Percentiles rank a stretch among this genome's conserved stretches.
Evolutionary conservation across 2,329 filamentous ascomycete species (phyloP).

Genomic region (Westerdykella aurantiaca): DNA sequence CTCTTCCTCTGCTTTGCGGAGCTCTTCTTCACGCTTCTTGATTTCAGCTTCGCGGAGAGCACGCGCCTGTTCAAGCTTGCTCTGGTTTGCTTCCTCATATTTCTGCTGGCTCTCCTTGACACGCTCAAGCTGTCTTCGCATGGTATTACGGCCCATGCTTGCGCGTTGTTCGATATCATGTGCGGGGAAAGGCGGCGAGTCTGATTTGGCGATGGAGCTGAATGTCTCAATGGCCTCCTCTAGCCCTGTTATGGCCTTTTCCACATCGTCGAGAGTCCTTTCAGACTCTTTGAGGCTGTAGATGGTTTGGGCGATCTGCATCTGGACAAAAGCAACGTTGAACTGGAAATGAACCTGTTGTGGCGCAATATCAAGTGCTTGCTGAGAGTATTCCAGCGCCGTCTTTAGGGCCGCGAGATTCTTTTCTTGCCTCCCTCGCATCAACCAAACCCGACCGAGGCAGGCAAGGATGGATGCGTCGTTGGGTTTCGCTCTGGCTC

Average conservation of each 20-base stretch:
- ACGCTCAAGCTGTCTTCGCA: constrained; percentile 84
- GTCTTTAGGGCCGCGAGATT: constrained; percentile 58
- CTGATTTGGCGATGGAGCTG: constrained; percentile 53
- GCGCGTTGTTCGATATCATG: constrained; percentile 89
- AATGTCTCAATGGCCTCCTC: constrained; percentile 76
- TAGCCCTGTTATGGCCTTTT: constrained; percentile 72
- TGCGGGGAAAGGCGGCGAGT: constrained; percentile 78
- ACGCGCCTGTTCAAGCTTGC: constrained; percentile 75
- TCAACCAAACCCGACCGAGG: constrained; percentile 79
- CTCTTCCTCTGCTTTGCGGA: constrained; percentile 54
- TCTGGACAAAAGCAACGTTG: constrained; percentile 96
- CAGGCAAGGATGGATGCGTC: constrained; percentile 79
- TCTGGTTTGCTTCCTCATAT: constrained; percentile 89
- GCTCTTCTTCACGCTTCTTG: constrained; percentile 67
- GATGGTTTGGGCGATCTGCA: constrained; percentile 80
- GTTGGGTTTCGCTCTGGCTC: constrained; percentile 71
- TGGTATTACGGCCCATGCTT: constrained; percentile 94
- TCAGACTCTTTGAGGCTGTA: constrained; percentile 69
- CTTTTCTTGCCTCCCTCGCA: constrained; percentile 67
- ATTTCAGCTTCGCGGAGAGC: constrained; percentile 76
- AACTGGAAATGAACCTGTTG: constrained; percentile 91
- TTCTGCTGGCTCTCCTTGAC: constrained; percentile 78
- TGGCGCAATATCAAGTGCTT: constrained; percentile 70
- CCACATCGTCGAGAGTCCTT: constrained; percentile 71
- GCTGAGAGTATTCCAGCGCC: constrained; percentile 57